Base-by-base conservation (phyloP, 2,329 filamentous ascomycete genomes). In the Microdochium bolleyi region DNA sequence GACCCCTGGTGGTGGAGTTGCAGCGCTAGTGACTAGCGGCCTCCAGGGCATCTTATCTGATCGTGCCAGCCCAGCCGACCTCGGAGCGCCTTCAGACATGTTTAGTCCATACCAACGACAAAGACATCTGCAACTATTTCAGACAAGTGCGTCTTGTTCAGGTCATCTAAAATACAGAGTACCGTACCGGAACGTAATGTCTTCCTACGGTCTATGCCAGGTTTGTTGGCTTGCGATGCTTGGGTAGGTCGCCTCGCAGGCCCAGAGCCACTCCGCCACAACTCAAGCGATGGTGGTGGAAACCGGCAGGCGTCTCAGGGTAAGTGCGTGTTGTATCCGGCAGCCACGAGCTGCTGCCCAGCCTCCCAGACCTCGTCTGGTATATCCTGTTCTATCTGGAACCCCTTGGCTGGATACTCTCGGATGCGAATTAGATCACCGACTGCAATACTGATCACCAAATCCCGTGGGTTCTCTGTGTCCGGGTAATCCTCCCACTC, bases 391-490 rank as follows among this genome's bases (percentile, higher is more conserved):
- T 63, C 61, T 32, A 74, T 70, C 63, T 76, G 72, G 53, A 72
- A 76, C 3, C 73, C 72, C 51, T 58, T 67, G 0, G 63, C 64
- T 2, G 72, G 70, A 55, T 76, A 76, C 19, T 73, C 70, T 3
- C 61, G 63, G 37, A 76, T 71, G 1, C 73, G 63, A 8, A 74
- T 58, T 32, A 76, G 57, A 53, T 76, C 73, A 2, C 73, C 73
- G 0, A 76, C 70, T 62, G 73, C 73, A 55, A 76, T 70, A 50
- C 66, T 71, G 13, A 69, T 67, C 22, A 76, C 72, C 37, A 75
- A 57, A 3, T 72, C 69, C 41, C 60, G 55, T 2, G 72, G 70
- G 48, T 75, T 75, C 8, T 69, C 64, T 30, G 57, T 62, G 53
- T 75, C 66, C 0, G 71, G 70, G 49, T 76, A 76, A 38, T 70